Conservation (phyloP, 192 early-diverging fungal genomes). For the Geranomyces variabilis region DNA sequence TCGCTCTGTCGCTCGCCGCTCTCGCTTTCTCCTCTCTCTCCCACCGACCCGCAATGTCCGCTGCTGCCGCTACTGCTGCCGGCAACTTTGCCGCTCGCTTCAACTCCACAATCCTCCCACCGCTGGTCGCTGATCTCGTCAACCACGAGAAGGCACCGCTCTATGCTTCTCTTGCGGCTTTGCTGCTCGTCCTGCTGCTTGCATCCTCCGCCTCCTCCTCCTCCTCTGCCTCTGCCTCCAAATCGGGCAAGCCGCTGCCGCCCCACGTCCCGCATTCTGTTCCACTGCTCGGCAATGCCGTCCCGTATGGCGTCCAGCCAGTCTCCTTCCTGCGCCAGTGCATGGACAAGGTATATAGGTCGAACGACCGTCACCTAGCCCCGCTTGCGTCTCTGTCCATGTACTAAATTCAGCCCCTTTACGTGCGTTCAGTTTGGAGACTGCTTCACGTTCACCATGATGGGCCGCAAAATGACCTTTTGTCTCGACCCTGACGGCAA, state of each 20-base stretch:
- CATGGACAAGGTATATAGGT: conserved; percentile 60
- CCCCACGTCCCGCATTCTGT: conserved; percentile 67
- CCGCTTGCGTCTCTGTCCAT: background rate
- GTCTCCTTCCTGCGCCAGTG: conserved; percentile 83
- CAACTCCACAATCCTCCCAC: conserved; percentile 2
- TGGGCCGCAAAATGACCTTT: conserved; percentile 87
- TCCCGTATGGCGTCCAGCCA: conserved; percentile 87
- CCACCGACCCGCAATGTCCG: too few relatives aligned
- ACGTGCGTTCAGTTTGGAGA: conserved; percentile 69
- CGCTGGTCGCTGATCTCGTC: conserved; percentile 9
- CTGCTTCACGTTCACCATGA: conserved; percentile 90
- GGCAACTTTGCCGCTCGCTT: background rate
- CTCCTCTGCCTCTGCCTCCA: background rate
- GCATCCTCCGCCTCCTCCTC: too few relatives aligned
- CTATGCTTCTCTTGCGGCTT: background rate
- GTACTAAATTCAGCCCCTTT: too few relatives aligned
- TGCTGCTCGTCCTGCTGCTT: background rate
- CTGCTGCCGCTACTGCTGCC: too few relatives aligned
- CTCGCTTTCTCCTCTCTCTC: too few relatives aligned
- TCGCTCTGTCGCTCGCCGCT: too few relatives aligned
- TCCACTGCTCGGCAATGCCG: conserved; percentile 86
- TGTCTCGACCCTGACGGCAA: conserved; percentile 91
- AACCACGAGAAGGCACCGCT: conserved; percentile 23
- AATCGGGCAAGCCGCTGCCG: conserved; percentile 31
- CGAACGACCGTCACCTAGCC: background rate